Evolutionary conservation across 371 early-diverging fungal genomes (phyloP).

Genomic region (Rhizopus microsporus): DNA sequence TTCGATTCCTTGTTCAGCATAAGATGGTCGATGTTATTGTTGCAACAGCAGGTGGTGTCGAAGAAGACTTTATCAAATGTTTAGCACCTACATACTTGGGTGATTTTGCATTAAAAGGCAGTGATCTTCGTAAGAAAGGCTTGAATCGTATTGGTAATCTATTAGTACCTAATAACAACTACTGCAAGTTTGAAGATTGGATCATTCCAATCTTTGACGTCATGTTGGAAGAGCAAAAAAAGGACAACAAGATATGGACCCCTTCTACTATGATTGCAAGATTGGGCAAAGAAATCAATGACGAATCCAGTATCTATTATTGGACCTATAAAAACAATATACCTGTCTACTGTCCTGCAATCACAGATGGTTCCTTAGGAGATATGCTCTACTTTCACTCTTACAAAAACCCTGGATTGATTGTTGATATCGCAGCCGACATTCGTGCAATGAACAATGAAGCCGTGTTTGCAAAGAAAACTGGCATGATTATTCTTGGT

Average conservation of each 20-base stretch:
- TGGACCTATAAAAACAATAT: conserved; percentile 95
- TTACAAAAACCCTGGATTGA: conserved; percentile 91
- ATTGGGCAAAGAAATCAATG: conserved; percentile 95
- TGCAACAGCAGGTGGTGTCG: conserved; percentile 98
- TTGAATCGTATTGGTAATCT: conserved; percentile 99
- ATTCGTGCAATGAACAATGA: conserved; percentile 94
- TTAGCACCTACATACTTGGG: conserved; percentile 92
- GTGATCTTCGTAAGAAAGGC: conserved; percentile 86
- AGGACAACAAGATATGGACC: conserved; percentile 78
- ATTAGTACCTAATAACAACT: conserved; percentile 99
- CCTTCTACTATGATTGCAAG: conserved; percentile 92
- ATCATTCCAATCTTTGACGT: conserved; percentile 92
- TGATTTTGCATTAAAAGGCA: conserved; percentile 81
- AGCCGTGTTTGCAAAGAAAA: conserved; percentile 93
- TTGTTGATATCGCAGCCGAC: conserved; percentile 96
- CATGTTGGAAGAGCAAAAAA: conserved; percentile 89
- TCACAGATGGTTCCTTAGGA: conserved; percentile 99
- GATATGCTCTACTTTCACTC: conserved; percentile 99
- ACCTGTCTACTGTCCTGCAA: conserved; percentile 98
- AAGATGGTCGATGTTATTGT: conserved; percentile 93
- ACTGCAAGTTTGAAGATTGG: conserved; percentile 99
- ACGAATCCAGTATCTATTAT: conserved; percentile 95
- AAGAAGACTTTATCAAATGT: conserved; percentile 99
- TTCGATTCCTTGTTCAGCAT: conserved; percentile 92
- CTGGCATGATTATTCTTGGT: conserved; percentile 98